phyloP scores from a whole-genome alignment of 2,329 filamentous ascomycete genomes.

The Trichoderma koningiopsis region DNA sequence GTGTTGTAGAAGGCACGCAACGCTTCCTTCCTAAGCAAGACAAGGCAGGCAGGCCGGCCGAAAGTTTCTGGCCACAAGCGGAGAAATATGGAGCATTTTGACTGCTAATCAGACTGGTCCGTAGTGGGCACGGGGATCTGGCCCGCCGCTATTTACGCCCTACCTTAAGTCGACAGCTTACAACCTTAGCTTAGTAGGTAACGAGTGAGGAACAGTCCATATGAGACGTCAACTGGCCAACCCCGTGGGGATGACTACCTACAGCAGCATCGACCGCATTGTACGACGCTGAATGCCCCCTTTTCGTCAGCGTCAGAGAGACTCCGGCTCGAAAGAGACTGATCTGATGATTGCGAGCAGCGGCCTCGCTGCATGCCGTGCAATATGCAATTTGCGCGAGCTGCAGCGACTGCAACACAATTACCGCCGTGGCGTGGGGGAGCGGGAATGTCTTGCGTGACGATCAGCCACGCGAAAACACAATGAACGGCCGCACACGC shows the following conservation, averaged over 20 bases:
- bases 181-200: neutral
- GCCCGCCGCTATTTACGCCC: conserved; percentile 4
- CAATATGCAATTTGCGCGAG: neutral
- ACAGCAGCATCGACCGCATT: neutral
- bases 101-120: neutral
- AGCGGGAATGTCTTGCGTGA: conserved; percentile 16
- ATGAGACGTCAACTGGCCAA: neutral
- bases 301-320: neutral
- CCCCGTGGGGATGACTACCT: neutral
- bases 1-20: neutral
- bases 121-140: neutral
- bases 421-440: conserved; percentile 12
- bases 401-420: neutral
- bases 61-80: conserved; percentile 3
- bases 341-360: neutral
- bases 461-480: conserved; percentile 23
- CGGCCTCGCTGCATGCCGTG: neutral
- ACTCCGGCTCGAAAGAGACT: neutral
- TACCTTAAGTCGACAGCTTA: neutral
- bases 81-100: conserved; percentile 12
- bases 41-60: neutral
- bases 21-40: neutral
- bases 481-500: conserved; percentile 10
- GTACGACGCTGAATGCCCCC: neutral
- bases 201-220: neutral